Evolutionary conservation across 352 stramenopile genomes (phyloP).

Genomic region (Phytophthora lateralis): DNA sequence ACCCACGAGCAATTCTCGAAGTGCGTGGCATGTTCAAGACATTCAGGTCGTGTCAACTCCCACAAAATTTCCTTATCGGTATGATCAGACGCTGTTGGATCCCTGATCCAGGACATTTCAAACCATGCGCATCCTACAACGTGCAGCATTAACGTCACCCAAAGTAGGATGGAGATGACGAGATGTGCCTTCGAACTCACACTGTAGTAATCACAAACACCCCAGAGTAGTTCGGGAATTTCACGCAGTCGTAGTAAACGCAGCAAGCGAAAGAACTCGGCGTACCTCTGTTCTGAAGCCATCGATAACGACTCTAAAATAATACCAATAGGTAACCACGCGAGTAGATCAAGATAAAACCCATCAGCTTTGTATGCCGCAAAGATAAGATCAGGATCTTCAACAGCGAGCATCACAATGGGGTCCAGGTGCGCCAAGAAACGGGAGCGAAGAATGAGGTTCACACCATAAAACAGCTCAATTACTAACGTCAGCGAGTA

Average conservation of each 20-base stretch:
- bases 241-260: conserved; percentile 62
- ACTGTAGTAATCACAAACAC: conserved; percentile 62
- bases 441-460: conserved; percentile 55
- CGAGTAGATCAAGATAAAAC: conserved; percentile 60
- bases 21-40: conserved; percentile 53
- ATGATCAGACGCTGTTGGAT: not conserved
- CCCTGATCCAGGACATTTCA: conserved; percentile 50
- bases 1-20: conserved; percentile 80
- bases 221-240: conserved; percentile 47
- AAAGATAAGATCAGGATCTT: conserved; percentile 65
- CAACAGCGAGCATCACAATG: conserved; percentile 60
- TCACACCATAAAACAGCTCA: conserved; percentile 58
- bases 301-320: conserved; percentile 49
- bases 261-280: conserved; percentile 52
- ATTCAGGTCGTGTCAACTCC: conserved; percentile 28
- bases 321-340: conserved; percentile 51
- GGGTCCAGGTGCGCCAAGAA: conserved; percentile 66
- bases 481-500: conserved; percentile 47
- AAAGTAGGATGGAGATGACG: conserved; percentile 51
- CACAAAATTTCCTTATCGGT: conserved; percentile 1
- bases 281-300: conserved; percentile 27
- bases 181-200: conserved; percentile 71
- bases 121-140: conserved; percentile 74
- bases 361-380: conserved; percentile 57
- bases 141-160: conserved; percentile 62